Evolutionary conservation across 2,329 filamentous ascomycete genomes (phyloP), one percentile per base, ranked within the genome.

Genomic region (Aspergillus ibericus): DNA sequence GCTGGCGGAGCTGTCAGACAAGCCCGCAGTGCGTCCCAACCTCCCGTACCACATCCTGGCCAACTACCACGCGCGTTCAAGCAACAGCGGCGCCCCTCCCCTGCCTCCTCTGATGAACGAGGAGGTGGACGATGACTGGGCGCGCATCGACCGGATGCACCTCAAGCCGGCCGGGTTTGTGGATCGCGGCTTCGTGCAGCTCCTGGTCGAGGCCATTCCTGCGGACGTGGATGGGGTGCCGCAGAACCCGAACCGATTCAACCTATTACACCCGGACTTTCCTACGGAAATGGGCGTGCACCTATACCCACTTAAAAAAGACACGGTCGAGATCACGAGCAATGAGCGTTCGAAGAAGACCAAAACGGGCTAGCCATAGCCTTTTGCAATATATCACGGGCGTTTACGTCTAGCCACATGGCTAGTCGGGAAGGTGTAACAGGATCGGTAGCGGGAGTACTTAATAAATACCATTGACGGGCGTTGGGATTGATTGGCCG

Each of bases 1-100:
- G 6, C 77, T 88, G 40, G 81, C 81, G 12, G 83, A 86, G 60
- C 77, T 86, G 18, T 82, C 83, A 0, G 81, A 80, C 53, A 80
- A 80, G 59, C 74, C 76, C 10, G 77, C 77, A 2, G 75, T 76
- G 3, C 75, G 78, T 2, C 78, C 78, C 7, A 75, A 76, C 27
- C 71, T 80, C 18, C 78, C 78, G 4, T 80, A 80, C 65, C 75
- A 78, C 53, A 75, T 79, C 47, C 70, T 80, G 5, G 73, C 78
- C 60, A 79, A 78, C 59, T 77, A 80, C 62, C 76, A 77, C 56
- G 72, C 76, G 16, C 74, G 77, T 44, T 69, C 74, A n/a, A 78
- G 75, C 56, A 75, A 75, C 54, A 75, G 74, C 42, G 64, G 64
- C 18, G 77, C 77, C 12, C 78, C 78, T 0, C 73, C 77, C 1